Evolutionary conservation across 176 grass and related monocot genomes (phyloP), one percentile per base, ranked within the genome.

Genomic region (Calamus simplicifolius): DNA sequence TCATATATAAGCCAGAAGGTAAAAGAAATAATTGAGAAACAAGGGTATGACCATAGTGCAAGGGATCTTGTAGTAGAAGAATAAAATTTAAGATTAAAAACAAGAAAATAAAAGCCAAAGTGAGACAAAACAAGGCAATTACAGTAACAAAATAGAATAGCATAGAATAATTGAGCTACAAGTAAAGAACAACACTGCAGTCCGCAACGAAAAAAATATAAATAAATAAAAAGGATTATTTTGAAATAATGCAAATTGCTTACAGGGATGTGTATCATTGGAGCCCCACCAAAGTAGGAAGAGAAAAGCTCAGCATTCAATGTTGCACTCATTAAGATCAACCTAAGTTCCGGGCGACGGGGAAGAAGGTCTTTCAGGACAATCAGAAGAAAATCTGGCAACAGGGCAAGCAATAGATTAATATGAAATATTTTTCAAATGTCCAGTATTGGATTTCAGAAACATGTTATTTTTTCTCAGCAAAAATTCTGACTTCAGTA

Each of bases 261-360:
- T 81, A 98, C 93, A 78, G 93, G 93, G 76, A 98, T 85, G 67
- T 92, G 87, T 57, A 92, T 85, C 93, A 92, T 98, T 25, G 93
- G 93, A 58, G 93, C 77, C 58, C 87, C 93, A 57, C 81, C 70
- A 51, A 92, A 98, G 82, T 98, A 98, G 66, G 93, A 92, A 77
- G 93, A 98, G 69, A 98, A 98, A 10, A 98, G 43, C 66, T 91
- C 87, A 70, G 87, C 93, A 73, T 98, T 98, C 27, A 98, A 75
- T 64, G 93, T 98, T 19, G 93, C 93, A 75, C 93, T 98, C 93
- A 98, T 98, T 73, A 98, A 74, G 76, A 98, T 74, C 67, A 98
- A 81, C 51, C 84, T 91, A 63, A 98, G 72, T 66, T 98, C 87
- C 7, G 93, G 93, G 4, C 87, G 83, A 52, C 81, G 77, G 19